A percentile compares a stretch with the other conserved stretches of the same genome.
phyloP scores from a whole-genome alignment of 768 basidiomycete species.

The Tulasnella sp. region DNA sequence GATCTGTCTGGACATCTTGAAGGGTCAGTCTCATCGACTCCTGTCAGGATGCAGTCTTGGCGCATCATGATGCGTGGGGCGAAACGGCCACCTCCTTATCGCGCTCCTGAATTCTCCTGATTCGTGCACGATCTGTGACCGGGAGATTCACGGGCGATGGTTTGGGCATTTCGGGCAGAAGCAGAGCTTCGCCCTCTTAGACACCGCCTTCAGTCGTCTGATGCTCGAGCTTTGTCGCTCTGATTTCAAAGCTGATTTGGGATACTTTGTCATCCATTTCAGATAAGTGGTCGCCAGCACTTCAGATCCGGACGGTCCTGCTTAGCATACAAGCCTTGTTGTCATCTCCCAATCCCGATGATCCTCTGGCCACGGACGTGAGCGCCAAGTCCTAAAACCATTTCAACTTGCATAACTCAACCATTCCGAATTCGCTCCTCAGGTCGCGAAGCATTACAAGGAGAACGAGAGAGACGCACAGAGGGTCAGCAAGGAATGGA shows the following conservation, averaged over 20 bases:
- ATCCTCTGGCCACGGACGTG: slow-evolving; percentile 86
- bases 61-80: not conserved
- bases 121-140: not conserved
- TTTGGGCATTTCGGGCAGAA: no score
- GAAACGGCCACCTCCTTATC: not conserved
- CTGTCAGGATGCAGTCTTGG: no score
- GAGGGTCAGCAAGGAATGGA: slow-evolving; percentile 91
- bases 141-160: no score
- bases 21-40: slow-evolving; percentile 46
- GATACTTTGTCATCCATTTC: no score
- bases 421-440: not conserved
- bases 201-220: no score
- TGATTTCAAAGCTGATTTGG: no score
- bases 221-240: no score
- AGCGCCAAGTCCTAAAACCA: not conserved
- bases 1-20: slow-evolving; percentile 96
- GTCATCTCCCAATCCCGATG: slow-evolving; percentile 92
- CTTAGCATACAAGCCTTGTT: slow-evolving; percentile 95
- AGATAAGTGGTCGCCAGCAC: slow-evolving; percentile 99
- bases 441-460: slow-evolving; percentile 91
- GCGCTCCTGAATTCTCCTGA: not conserved
- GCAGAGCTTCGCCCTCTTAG: no score
- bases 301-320: slow-evolving; percentile 96
- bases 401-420: no score
- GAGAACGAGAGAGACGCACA: slow-evolving; percentile 92